Evolutionary conservation across 306 rosid genomes (phyloP).

Genomic region (Fragaria vesca): DNA sequence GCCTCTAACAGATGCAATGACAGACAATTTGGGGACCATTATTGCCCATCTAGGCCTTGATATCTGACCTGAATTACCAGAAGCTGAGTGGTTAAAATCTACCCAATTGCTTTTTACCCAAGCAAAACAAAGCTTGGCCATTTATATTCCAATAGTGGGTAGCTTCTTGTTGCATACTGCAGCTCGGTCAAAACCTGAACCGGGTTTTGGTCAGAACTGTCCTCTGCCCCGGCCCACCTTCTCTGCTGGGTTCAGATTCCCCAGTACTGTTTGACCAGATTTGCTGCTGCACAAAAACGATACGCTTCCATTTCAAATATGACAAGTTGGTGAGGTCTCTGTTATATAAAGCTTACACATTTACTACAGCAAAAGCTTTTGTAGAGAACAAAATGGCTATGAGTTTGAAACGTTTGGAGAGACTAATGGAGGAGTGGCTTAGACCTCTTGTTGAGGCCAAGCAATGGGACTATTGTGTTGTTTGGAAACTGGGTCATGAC

Average conservation of each 20-base stretch:
- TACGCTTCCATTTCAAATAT: background rate
- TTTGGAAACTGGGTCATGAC: slow-evolving; percentile 77
- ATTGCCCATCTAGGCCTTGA: background rate
- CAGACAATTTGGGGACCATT: background rate
- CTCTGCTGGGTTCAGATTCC: slow-evolving; percentile 12
- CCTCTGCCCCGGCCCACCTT: background rate
- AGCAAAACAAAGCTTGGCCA: background rate
- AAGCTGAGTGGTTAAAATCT: background rate
- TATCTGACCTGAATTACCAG: background rate
- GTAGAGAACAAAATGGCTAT: slow-evolving; percentile 15
- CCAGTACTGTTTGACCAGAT: background rate
- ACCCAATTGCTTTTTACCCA: slow-evolving; percentile 3
- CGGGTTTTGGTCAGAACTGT: slow-evolving; percentile 40
- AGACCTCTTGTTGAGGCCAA: slow-evolving; percentile 53
- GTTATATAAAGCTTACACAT: background rate
- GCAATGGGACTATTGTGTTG: slow-evolving; percentile 65
- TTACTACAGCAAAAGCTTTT: background rate
- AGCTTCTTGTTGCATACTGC: background rate
- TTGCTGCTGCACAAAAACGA: background rate
- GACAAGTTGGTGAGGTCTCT: background rate
- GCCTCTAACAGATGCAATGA: background rate
- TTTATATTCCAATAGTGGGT: background rate
- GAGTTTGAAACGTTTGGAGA: slow-evolving; percentile 14
- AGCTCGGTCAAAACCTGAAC: background rate
- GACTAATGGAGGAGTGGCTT: slow-evolving; percentile 44